Evolutionary conservation across 1,284 basidiomycete species (phyloP).

Genomic region (Cryptococcus sp.): DNA sequence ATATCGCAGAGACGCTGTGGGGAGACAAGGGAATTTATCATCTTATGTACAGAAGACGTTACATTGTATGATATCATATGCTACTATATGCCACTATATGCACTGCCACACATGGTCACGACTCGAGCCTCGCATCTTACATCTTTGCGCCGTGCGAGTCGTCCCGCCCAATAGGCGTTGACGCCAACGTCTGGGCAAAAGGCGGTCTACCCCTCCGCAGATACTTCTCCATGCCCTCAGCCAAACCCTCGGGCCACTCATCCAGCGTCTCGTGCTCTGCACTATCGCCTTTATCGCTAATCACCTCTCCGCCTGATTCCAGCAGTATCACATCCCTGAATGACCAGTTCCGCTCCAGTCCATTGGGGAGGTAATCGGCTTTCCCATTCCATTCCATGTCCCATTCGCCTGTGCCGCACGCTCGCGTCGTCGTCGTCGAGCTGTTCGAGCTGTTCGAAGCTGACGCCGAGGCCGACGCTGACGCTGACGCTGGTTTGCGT

Average conservation of each 20-base stretch:
- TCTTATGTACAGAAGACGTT: too few species aligned
- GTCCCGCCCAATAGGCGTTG: too few species aligned
- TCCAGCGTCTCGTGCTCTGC: slow-evolving; percentile 33
- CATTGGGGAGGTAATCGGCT: slow-evolving; percentile 49
- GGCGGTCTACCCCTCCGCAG: slow-evolving; percentile 28
- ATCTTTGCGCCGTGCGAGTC: too few species aligned
- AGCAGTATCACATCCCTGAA: slow-evolving; percentile 43
- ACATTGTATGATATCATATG: too few species aligned
- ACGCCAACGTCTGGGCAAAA: slow-evolving; percentile 2
- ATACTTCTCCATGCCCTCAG: slow-evolving; percentile 42
- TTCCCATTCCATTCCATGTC: slow-evolving; percentile 44
- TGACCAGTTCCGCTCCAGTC: slow-evolving; percentile 52
- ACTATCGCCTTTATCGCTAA: slow-evolving; percentile 44
- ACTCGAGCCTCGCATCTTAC: too few species aligned
- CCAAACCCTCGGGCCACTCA: slow-evolving; percentile 47
- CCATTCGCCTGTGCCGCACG: slow-evolving; percentile 43
- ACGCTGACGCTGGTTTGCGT: slow-evolving; percentile 21
- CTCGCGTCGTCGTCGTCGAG: background rate
- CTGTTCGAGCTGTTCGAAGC: background rate
- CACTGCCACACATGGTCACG: too few species aligned
- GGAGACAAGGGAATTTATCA: too few species aligned
- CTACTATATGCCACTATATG: too few species aligned
- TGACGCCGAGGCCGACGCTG: background rate
- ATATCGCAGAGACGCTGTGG: too few species aligned
- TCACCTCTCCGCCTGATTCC: slow-evolving; percentile 43